A percentile compares a stretch with the other conserved stretches of the same genome.
phyloP scores from a whole-genome alignment of 805 yeast species.

The Yamadazyma tumulicola region DNA sequence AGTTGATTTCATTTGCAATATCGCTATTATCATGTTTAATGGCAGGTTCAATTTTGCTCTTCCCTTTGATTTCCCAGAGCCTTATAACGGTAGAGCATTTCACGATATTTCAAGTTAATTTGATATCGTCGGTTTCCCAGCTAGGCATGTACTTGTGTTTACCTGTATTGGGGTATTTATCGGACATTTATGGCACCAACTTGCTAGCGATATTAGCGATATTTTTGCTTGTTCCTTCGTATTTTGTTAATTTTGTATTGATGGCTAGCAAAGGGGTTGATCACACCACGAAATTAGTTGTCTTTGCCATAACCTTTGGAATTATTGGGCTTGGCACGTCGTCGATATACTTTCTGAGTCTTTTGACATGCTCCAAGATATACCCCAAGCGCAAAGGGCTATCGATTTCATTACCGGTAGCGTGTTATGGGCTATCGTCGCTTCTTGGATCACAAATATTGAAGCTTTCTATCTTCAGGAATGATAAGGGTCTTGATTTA shows the following conservation, averaged over 20 bases:
- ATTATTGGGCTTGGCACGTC: slow-evolving; percentile 72
- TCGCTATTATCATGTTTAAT: slow-evolving; percentile 65
- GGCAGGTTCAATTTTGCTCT: slow-evolving; percentile 79
- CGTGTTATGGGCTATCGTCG: slow-evolving; percentile 82
- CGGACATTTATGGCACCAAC: slow-evolving; percentile 84
- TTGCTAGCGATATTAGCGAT: slow-evolving; percentile 60
- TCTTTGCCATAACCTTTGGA: slow-evolving; percentile 47
- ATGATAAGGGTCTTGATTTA: slow-evolving; percentile 37
- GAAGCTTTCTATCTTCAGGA: slow-evolving; percentile 37
- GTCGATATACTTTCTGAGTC: slow-evolving; percentile 64
- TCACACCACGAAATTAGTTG: slow-evolving; percentile 3
- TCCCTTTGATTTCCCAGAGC: slow-evolving; percentile 73
- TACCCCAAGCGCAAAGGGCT: slow-evolving; percentile 73
- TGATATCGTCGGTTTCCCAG: slow-evolving; percentile 69
- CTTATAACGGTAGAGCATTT: slow-evolving; percentile 59
- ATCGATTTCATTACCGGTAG: slow-evolving; percentile 84
- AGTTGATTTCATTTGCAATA: slow-evolving; percentile 50
- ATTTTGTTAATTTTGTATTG: slow-evolving; percentile 34
- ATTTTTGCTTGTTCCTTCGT: slow-evolving; percentile 65
- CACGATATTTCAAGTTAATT: slow-evolving; percentile 61
- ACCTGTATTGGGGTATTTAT: slow-evolving; percentile 76
- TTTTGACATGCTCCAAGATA: slow-evolving; percentile 81
- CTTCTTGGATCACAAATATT: slow-evolving; percentile 66
- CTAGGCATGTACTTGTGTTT: slow-evolving; percentile 82
- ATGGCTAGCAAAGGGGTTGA: not conserved